Conservation (phyloP, 2,329 filamentous ascomycete genomes). For the Claviceps pusilla region DNA sequence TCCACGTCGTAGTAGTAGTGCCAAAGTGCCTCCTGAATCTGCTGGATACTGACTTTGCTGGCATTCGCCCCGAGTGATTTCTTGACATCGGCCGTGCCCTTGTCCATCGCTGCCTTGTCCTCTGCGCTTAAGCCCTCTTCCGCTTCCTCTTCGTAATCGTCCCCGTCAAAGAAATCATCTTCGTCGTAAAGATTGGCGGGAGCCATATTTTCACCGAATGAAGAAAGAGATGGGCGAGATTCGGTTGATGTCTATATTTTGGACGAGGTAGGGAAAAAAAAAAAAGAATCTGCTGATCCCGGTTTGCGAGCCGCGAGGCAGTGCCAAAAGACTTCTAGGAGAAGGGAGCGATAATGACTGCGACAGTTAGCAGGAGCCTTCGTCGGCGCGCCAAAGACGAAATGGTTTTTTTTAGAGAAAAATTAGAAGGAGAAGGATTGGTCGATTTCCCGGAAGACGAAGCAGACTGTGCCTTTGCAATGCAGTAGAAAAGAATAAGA, state of each 20-base stretch:
- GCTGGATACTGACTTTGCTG: slow-evolving; percentile 38
- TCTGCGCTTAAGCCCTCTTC: slow-evolving; percentile 32
- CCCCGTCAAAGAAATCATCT: slow-evolving; percentile 33
- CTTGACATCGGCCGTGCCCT: slow-evolving; percentile 52
- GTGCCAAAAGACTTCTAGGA: not conserved
- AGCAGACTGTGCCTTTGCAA: not conserved
- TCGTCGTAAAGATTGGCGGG: slow-evolving; percentile 29
- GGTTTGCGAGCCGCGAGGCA: not conserved
- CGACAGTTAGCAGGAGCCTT: not conserved
- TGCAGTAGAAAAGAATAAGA: not conserved
- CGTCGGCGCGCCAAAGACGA: not conserved
- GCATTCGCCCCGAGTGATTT: slow-evolving; percentile 46
- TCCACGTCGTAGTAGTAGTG: slow-evolving; percentile 90
- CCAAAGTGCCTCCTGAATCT: slow-evolving; percentile 85
- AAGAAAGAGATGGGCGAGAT: not conserved
- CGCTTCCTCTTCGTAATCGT: slow-evolving; percentile 30
- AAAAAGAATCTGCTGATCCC: not conserved
- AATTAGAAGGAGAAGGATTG: not conserved
- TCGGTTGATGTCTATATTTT: not conserved
- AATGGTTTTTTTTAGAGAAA: not conserved
- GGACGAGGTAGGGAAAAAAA: not conserved
- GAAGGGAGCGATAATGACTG: not conserved
- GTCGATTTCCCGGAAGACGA: not conserved
- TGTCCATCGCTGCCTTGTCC: slow-evolving; percentile 38
- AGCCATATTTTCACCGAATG: slow-evolving; percentile 7